Conservation (phyloP, 352 stramenopile species). For the Paralagenidium karlingii region DNA sequence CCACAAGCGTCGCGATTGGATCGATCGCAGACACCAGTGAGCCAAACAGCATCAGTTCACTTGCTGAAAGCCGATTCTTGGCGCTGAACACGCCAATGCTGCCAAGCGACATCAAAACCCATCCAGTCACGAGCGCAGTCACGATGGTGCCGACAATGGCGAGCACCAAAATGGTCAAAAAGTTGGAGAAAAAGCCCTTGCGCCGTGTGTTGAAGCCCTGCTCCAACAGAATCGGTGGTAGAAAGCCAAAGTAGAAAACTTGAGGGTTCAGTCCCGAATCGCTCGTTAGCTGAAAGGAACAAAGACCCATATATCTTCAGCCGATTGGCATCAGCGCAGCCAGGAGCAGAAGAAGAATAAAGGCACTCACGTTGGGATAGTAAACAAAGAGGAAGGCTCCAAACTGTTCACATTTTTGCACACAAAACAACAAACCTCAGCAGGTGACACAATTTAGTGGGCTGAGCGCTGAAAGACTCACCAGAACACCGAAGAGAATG, state of each 20-base stretch:
- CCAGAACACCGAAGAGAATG: constrained; percentile 31
- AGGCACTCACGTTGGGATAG: no score
- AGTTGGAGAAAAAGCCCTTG: constrained; percentile 83
- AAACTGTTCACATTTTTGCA: no score
- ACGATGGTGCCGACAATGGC: constrained; percentile 83
- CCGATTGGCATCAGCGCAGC: constrained; percentile 6
- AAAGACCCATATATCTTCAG: neutral
- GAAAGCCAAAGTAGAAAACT: constrained; percentile 86
- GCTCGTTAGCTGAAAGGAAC: constrained; percentile 15
- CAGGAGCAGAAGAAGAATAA: constrained; percentile 25
- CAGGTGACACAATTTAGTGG: no score
- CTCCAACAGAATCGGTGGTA: constrained; percentile 90
- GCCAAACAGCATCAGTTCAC: constrained; percentile 83
- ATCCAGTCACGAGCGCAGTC: constrained; percentile 78
- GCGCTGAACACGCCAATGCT: constrained; percentile 8
- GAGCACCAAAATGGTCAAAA: constrained; percentile 77
- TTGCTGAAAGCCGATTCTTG: constrained; percentile 4
- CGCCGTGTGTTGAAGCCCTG: constrained; percentile 63
- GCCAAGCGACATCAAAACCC: constrained; percentile 47
- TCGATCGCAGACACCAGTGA: constrained; percentile 87
- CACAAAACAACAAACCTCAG: no score
- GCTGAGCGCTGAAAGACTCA: constrained; percentile 5
- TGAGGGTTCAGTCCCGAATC: neutral
- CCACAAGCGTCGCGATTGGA: constrained; percentile 85
- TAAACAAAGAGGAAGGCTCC: no score